Base-by-base conservation (phyloP, 192 early-diverging fungal species). In the Coemansia sp. region DNA sequence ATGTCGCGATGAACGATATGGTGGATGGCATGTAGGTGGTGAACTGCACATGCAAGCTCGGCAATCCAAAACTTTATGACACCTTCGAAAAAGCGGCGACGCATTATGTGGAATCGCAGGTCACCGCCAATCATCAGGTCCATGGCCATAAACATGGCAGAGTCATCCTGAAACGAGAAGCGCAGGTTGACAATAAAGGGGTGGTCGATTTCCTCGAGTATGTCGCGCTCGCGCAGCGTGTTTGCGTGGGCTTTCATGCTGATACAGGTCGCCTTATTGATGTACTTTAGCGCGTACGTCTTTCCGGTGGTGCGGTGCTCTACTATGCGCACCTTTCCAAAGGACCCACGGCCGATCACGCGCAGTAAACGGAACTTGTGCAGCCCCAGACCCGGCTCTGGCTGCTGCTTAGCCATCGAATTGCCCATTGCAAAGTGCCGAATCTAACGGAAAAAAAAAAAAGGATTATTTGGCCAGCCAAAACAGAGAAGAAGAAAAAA, bases 71-170 rank as follows among this genome's bases (percentile, higher is more conserved):
- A 88, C 43, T 77, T 61, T 30, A 98, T 81, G 0, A 85, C 83
- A 50, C 82, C 82, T 71, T 96, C 93, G 37, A 90, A 81, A 57
- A 85, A 88, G 26, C 71, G 66, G 8, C 78, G 70, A 19, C 78
- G 78, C 55, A 68, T 57, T 30, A 80, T 73, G 59, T 94, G 93
- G 59, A 92, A 94, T 2, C 94, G 84, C 58, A 98, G 72, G 73
- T 98, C 95, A 20, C 95, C 94, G 62, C 95, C 94, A 15, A 91
- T 77, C 94, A 94, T 96, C 46, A 98, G 75, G 68, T 98, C 95
- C 15, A 98, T 61, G 6, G 92, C 86, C 88, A 96, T 93, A 57
- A 91, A 98, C 59, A 96, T 72, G 50, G 92, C 87, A 49, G 87
- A 88, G 51, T 94, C 91, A 70, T 98, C 95, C 71, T 96, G 95